Base-by-base conservation (phyloP, 768 basidiomycete genomes). In the Collybia mongolica region DNA sequence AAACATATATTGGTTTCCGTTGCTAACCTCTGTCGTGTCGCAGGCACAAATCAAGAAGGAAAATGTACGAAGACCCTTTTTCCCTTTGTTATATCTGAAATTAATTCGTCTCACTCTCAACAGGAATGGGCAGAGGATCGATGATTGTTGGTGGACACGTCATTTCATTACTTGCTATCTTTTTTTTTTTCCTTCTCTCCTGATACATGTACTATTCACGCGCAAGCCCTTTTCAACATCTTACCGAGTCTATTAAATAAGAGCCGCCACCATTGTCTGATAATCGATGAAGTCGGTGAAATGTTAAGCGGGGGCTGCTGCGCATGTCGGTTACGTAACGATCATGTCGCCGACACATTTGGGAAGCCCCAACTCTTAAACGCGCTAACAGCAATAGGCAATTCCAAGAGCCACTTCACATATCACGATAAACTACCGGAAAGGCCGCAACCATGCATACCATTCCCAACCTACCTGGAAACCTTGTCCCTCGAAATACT, bases 1-100 rank as follows among this genome's bases (percentile, higher is more conserved):
- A 26, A 32, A 12, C 44, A 41, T 24, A 20, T 51, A 18, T 37
- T 39, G 26, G 44, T 48, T 43, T 43, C 58, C 35, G 52, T 53
- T 23, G 46, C 55, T 14, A 37, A 24, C 44, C 39, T 52, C 40
- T 54, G 41, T n/a, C n/a, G 48, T 41, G 44, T 29, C 48, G 57
- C 58, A 91, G 90, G 90, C 91, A 28, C 96, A 98, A 72, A 98
- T 99, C 82, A 94, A 93, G 85, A 97, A 97, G 73, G 97, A 99
- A 78, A 98, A 98, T 70, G 94, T 91, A 65, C 77, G 88, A 76
- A 32, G 8, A 15, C 26, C 5, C 14, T 52, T 12, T 45, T 11
- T 23, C 41, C 50, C 42, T 11, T 48, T 46, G 6, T 45, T 44
- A 41, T 32, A 36, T 44, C 23, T 38, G 18, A 18, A 42, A 38